phyloP scores from a whole-genome alignment of 805 yeast genomes.

The Wickerhamomyces bovis region DNA sequence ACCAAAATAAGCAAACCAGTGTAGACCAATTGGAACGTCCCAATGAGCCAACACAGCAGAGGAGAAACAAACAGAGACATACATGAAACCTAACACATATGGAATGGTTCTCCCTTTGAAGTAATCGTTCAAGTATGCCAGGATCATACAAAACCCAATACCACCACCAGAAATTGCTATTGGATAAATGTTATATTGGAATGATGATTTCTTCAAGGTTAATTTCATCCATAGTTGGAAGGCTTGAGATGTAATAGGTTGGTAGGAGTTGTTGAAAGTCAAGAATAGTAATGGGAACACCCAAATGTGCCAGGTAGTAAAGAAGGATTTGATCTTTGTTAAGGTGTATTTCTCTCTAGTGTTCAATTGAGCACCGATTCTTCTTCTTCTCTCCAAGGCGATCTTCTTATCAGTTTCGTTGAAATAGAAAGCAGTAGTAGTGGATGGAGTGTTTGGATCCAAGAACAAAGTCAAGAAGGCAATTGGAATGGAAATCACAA shows the following conservation, averaged over 20 bases:
- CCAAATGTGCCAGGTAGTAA: conserved; percentile 43
- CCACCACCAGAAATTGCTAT: conserved; percentile 33
- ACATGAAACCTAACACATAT: conserved; percentile 32
- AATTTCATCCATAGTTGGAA: conserved; percentile 40
- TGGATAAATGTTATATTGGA: conserved; percentile 36
- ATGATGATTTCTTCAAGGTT: conserved; percentile 27
- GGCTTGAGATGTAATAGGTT: conserved; percentile 35
- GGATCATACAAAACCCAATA: conserved; percentile 30
- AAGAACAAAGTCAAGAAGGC: conserved; percentile 37
- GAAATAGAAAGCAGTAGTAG: conserved; percentile 37
- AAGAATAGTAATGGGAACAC: conserved; percentile 31
- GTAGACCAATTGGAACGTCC: conserved; percentile 41
- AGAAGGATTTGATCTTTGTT: conserved; percentile 34
- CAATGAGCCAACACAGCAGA: conserved; percentile 39
- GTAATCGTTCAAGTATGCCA: conserved; percentile 34
- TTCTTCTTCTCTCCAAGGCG: conserved; percentile 41
- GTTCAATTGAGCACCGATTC: conserved; percentile 37
- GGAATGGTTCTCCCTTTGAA: conserved; percentile 31
- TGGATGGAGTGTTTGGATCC: conserved; percentile 43
- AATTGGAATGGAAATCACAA: conserved; percentile 35
- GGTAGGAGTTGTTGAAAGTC: conserved; percentile 13
- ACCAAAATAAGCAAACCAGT: conserved; percentile 45
- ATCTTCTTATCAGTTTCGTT: conserved; percentile 36
- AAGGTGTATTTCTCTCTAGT: conserved; percentile 35
- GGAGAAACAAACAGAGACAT: conserved; percentile 35